These are phyloP conservation scores for Ceratocystis variospora DNA, from an alignment of 2,329 filamentous ascomycete species.

Conservation along the genomic window DNA sequence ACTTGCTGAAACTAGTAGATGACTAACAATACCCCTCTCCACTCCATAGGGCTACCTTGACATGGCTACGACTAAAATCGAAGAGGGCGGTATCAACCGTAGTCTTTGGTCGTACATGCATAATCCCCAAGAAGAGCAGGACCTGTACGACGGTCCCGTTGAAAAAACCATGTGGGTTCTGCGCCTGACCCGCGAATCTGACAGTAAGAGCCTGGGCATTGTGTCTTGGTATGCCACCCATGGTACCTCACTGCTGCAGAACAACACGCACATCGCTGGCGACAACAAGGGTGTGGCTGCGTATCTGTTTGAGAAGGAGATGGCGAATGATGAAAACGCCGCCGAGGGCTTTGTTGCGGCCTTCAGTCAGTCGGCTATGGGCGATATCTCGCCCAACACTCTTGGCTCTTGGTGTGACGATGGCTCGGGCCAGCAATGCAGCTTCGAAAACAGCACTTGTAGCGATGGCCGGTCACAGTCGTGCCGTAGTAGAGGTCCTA, in stretches of 20 bases:
- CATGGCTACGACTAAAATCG: slow-evolving; percentile 54
- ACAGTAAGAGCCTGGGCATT: slow-evolving; percentile 63
- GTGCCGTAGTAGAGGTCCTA: slow-evolving; percentile 58
- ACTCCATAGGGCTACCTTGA: slow-evolving; percentile 47
- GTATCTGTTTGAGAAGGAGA: slow-evolving; percentile 63
- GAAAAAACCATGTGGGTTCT: slow-evolving; percentile 58
- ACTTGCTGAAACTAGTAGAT: background rate
- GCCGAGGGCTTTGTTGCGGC: slow-evolving; percentile 65
- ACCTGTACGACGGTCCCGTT: slow-evolving; percentile 43
- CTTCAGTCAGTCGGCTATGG: slow-evolving; percentile 83
- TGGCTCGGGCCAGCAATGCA: slow-evolving; percentile 54
- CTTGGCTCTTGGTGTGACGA: slow-evolving; percentile 79
- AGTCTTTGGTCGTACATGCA: slow-evolving; percentile 78
- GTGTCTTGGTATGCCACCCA: slow-evolving; percentile 89
- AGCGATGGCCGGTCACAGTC: slow-evolving; percentile 47
- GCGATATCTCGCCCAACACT: slow-evolving; percentile 76
- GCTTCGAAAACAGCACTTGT: slow-evolving; percentile 68
- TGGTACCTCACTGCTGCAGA: slow-evolving; percentile 78
- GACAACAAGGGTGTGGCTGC: slow-evolving; percentile 95
- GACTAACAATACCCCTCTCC: background rate
- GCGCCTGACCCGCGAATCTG: slow-evolving; percentile 59
- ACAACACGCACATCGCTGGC: slow-evolving; percentile 83
- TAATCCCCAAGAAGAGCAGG: slow-evolving; percentile 66
- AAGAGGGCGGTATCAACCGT: slow-evolving; percentile 73
- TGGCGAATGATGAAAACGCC: slow-evolving; percentile 38